Conservation (phyloP, 345 rosid species). For the Rhodamnia argentea region DNA sequence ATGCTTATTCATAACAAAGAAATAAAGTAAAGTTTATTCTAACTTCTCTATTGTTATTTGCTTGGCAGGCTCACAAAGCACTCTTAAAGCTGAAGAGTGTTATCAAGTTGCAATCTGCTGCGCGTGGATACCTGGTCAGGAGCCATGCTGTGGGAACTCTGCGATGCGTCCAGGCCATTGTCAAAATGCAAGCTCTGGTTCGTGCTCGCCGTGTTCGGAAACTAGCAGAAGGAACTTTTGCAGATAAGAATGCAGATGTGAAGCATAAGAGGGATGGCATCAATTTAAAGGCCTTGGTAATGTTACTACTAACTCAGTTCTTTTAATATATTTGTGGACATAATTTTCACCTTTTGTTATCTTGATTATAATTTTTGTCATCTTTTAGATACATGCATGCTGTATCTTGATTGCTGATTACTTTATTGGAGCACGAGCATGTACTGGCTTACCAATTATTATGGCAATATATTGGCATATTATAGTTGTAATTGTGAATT, state of each 20-base stretch:
- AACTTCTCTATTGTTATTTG: neutral
- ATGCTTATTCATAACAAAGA: neutral
- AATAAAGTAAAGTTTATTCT: neutral
- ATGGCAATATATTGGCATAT: neutral
- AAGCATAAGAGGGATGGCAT: constrained; percentile 14
- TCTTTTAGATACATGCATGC: neutral
- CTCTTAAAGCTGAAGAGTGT: constrained; percentile 58
- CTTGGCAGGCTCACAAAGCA: constrained; percentile 51
- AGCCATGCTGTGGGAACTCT: constrained; percentile 80
- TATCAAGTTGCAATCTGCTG: constrained; percentile 84
- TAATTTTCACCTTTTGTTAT: neutral
- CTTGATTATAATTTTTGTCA: neutral
- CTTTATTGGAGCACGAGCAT: neutral
- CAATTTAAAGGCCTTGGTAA: constrained; percentile 28
- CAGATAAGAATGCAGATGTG: constrained; percentile 6
- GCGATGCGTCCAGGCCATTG: constrained; percentile 79
- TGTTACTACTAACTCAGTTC: neutral
- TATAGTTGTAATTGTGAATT: neutral
- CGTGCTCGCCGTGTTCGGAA: constrained; percentile 57
- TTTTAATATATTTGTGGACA: neutral
- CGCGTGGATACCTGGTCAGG: constrained; percentile 87
- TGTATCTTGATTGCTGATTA: neutral
- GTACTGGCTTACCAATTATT: neutral
- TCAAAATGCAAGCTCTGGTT: constrained; percentile 82
- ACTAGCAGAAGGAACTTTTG: constrained; percentile 15